These are phyloP conservation scores for Hymenoscyphus repandus DNA, from an alignment of 2,329 filamentous ascomycete species.

Conservation along the genomic window DNA sequence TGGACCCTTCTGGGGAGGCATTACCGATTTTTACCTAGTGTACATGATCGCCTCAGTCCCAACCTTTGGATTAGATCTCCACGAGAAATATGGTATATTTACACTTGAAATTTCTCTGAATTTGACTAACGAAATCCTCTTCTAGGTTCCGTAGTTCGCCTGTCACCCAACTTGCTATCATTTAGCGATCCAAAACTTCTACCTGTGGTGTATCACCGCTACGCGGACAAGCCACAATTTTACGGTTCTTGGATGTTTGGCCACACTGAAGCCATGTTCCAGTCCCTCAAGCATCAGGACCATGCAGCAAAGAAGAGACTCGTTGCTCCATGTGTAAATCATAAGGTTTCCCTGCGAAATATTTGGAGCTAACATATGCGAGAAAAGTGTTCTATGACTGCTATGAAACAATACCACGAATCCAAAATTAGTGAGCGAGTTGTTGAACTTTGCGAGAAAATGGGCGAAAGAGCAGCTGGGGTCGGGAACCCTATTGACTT, in stretches of 20 bases:
- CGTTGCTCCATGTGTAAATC: neutral
- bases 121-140: neutral
- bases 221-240: neutral
- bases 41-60: neutral
- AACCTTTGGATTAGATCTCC: neutral
- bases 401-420: neutral
- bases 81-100: neutral
- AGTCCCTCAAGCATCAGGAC: neutral
- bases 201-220: neutral
- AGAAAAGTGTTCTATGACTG: neutral
- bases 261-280: neutral
- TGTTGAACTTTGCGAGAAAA: neutral
- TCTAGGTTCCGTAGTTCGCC: neutral
- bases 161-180: neutral
- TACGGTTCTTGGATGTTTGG: conserved; percentile 2
- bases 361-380: neutral
- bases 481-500: neutral
- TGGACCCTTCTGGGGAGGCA: neutral
- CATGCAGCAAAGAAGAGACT: neutral
- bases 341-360: neutral
- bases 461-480: neutral
- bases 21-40: neutral
- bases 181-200: neutral
- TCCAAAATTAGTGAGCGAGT: neutral
- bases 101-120: neutral